Evolutionary conservation across 495 filamentous ascomycete genomes (phyloP).

Genomic region (Aspergillus carlsbadensis): DNA sequence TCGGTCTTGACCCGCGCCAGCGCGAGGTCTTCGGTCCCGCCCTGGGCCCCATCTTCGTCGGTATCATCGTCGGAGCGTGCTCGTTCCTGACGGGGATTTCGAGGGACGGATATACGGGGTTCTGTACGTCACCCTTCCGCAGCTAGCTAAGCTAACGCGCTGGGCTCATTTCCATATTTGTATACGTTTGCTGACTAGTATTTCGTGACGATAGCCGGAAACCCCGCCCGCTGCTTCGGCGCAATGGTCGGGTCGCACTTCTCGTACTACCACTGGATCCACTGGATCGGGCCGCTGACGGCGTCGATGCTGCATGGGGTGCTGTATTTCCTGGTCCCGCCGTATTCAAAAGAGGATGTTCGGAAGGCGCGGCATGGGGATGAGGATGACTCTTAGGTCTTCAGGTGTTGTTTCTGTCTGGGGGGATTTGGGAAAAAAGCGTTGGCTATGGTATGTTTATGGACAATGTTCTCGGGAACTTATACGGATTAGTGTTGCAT

Average conservation of each 20-base stretch:
- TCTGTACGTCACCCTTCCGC: slow-evolving; percentile 25
- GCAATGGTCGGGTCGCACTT: slow-evolving; percentile 31
- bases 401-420: too few species aligned
- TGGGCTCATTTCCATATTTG: too few species aligned
- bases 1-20: slow-evolving; percentile 59
- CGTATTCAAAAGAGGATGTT: slow-evolving; percentile 6
- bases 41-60: slow-evolving; percentile 52
- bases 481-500: too few species aligned
- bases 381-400: too few species aligned
- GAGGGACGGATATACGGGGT: slow-evolving; percentile 44
- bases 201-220: slow-evolving; percentile 23
- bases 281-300: slow-evolving; percentile 35
- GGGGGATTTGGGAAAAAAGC: too few species aligned
- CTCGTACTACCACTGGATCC: slow-evolving; percentile 36
- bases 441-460: too few species aligned
- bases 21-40: slow-evolving; percentile 49
- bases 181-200: slow-evolving; percentile 1
- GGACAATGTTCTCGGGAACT: too few species aligned
- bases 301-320: slow-evolving; percentile 28
- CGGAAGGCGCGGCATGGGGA: too few species aligned
- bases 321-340: slow-evolving; percentile 31
- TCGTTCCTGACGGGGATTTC: slow-evolving; percentile 15
- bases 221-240: slow-evolving; percentile 37
- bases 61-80: slow-evolving; percentile 42
- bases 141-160: too few species aligned